Evolutionary conservation across 179 eudicot species (phyloP).

Genomic region (Patellifolia procumbens): DNA sequence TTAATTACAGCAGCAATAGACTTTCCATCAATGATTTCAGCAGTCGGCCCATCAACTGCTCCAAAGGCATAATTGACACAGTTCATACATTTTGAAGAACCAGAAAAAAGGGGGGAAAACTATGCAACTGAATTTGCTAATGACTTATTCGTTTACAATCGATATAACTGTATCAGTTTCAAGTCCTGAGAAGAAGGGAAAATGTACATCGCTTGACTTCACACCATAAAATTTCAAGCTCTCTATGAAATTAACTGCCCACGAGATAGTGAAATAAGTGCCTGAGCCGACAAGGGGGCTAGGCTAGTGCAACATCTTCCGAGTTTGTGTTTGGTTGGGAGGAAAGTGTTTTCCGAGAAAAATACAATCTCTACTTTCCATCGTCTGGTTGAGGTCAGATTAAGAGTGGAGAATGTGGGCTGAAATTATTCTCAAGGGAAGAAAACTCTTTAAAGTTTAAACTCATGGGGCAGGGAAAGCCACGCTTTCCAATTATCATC

Average conservation of each 20-base stretch:
- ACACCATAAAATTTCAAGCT: background rate
- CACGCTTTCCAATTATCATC: too few species aligned
- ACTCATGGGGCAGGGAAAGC: too few species aligned
- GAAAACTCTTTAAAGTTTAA: too few species aligned
- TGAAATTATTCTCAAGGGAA: too few species aligned
- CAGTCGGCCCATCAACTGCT: conserved; percentile 31
- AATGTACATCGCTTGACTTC: background rate
- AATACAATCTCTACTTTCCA: too few species aligned
- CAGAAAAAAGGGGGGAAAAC: background rate
- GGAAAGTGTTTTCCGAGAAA: too few species aligned
- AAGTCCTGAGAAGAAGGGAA: background rate
- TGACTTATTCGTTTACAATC: background rate
- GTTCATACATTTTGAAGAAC: background rate
- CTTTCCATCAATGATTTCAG: conserved; percentile 46
- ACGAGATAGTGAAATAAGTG: background rate
- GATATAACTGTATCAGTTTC: background rate
- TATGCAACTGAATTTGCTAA: background rate
- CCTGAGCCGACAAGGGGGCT: background rate
- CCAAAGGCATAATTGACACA: conserved; percentile 15
- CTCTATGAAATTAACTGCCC: background rate
- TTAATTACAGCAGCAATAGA: conserved; percentile 40
- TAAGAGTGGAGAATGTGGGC: too few species aligned
- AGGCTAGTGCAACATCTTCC: background rate
- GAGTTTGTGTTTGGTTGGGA: too few species aligned
- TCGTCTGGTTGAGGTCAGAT: too few species aligned